These are phyloP conservation scores for Trapa bicornis DNA, from an alignment of 345 rosid species.

Conservation along the genomic window DNA sequence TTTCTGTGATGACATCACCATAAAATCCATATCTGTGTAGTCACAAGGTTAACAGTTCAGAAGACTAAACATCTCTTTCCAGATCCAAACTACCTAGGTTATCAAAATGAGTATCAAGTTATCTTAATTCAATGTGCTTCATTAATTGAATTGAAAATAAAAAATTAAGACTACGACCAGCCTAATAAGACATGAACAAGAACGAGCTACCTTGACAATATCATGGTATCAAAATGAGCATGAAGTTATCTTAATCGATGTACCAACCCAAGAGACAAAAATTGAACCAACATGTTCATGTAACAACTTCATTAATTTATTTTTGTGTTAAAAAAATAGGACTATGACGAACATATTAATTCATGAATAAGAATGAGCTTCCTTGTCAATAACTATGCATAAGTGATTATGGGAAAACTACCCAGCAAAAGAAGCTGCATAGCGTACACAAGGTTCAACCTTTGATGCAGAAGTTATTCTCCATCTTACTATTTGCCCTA, in stretches of 20 bases:
- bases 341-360: background rate
- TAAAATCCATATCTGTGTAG: constrained; percentile 73
- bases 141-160: background rate
- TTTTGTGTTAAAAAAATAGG: background rate
- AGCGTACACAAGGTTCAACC: constrained; percentile 71
- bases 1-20: constrained; percentile 89
- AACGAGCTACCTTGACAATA: background rate
- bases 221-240: background rate
- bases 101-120: background rate
- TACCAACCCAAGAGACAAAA: background rate
- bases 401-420: constrained; percentile 26
- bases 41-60: background rate
- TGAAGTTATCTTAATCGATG: background rate
- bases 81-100: background rate
- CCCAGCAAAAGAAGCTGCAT: constrained; percentile 98
- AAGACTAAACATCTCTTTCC: background rate
- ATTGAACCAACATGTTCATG: background rate
- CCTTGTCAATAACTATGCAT: constrained; percentile 4
- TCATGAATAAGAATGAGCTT: background rate
- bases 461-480: constrained; percentile 42
- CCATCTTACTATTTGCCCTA: constrained; percentile 97
- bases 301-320: background rate
- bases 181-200: background rate
- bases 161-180: too few species aligned
- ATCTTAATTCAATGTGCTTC: background rate